These are phyloP conservation scores for Saposhnikovia divaricata DNA, from an alignment of 129 eudicot genomes.

Conservation along the genomic window DNA sequence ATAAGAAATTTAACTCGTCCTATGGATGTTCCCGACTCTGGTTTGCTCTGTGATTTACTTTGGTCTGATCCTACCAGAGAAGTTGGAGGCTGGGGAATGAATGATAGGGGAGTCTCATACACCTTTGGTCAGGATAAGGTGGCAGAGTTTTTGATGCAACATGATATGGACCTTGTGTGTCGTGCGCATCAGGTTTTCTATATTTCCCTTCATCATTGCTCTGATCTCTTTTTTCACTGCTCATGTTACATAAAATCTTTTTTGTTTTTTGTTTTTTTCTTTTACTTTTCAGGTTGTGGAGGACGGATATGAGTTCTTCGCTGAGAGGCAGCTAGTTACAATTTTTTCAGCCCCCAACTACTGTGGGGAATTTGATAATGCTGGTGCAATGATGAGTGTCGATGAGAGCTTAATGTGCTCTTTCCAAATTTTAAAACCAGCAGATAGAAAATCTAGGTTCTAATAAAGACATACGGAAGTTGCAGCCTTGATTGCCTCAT, in stretches of 20 bases:
- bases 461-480: constrained; percentile 23
- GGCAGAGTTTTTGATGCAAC: constrained; percentile 62
- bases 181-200: constrained; percentile 69
- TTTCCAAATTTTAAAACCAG: constrained; percentile 71
- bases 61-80: constrained; percentile 80
- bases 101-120: constrained; percentile 70
- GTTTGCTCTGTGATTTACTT: constrained; percentile 70
- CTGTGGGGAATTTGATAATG: constrained; percentile 80
- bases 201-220: neutral
- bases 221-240: neutral
- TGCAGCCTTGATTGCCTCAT: constrained; percentile 17
- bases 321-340: constrained; percentile 75
- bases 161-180: constrained; percentile 78
- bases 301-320: constrained; percentile 75
- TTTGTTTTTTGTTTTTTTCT: neutral
- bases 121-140: constrained; percentile 73
- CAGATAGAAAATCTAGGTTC: constrained; percentile 51
- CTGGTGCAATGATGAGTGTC: constrained; percentile 85
- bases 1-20: constrained; percentile 62
- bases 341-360: constrained; percentile 75
- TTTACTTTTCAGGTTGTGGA: constrained; percentile 53
- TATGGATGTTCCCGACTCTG: constrained; percentile 71
- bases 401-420: constrained; percentile 82
- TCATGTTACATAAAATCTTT: neutral
- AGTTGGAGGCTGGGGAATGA: constrained; percentile 69